These are phyloP conservation scores for Bruguiera hainesii DNA, from an alignment of 441 rosid genomes.

Conservation along the genomic window DNA sequence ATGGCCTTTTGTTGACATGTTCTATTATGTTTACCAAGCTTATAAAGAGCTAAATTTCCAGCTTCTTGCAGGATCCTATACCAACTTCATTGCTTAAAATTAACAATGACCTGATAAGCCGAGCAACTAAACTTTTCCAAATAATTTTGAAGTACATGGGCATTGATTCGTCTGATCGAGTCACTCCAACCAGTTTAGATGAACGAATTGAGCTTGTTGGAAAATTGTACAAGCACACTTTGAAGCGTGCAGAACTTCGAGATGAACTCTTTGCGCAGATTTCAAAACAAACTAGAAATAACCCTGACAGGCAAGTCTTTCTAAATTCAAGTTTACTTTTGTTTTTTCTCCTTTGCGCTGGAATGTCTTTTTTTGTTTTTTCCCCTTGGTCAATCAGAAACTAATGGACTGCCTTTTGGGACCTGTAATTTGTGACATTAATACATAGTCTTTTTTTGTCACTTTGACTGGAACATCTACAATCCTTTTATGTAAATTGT, in stretches of 20 bases:
- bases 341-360: background rate
- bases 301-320: slow-evolving; percentile 63
- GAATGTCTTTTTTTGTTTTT: background rate
- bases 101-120: slow-evolving; percentile 69
- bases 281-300: slow-evolving; percentile 94
- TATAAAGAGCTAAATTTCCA: slow-evolving; percentile 18
- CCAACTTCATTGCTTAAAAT: slow-evolving; percentile 95
- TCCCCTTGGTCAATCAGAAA: no score
- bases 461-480: background rate
- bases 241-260: slow-evolving; percentile 91
- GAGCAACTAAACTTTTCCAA: slow-evolving; percentile 85
- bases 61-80: slow-evolving; percentile 70
- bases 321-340: background rate
- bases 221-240: slow-evolving; percentile 76
- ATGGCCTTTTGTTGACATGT: background rate
- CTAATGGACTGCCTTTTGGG: background rate
- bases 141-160: slow-evolving; percentile 88
- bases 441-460: background rate
- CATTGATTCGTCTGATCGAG: slow-evolving; percentile 85
- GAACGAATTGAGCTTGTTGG: slow-evolving; percentile 87
- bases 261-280: slow-evolving; percentile 97
- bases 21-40: background rate
- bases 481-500: background rate
- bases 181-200: slow-evolving; percentile 61
- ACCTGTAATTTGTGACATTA: background rate